Base-by-base conservation (phyloP, 345 rosid species). In the Syzygium aromaticum region DNA sequence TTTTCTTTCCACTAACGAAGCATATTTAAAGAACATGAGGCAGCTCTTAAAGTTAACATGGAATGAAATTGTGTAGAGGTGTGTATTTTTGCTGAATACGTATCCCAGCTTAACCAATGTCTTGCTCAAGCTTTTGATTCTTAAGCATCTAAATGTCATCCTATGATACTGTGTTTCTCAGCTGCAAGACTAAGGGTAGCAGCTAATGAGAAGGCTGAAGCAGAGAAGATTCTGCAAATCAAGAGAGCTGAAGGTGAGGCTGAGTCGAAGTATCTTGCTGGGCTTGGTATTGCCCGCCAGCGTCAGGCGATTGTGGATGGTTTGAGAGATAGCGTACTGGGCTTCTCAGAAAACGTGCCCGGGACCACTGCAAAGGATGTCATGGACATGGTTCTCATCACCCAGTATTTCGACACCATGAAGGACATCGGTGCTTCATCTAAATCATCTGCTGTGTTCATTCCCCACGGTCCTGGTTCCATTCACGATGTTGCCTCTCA, bases 171-270 rank as follows among this genome's bases (percentile, higher is more conserved):
- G 56, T 38, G 54, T 51, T 86, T 86, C 40, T 56, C 90, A 87
- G 90, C 90, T n/a, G 90, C 90, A 33, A 87, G 90, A 77, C 17
- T 89, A 85, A 89, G 90, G 67, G 17, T 87, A 49, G 90, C 90
- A 59, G 90, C 90, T 14, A 89, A 25, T 82, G 90, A 87, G 86
- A 89, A 89, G 86, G 90, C 90, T 54, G 90, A 89, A 52, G 90
- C 90, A 25, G 90, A 87, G 89, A 89, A 89, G 77, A 89, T 87
- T 83, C 64, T 87, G 38, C 89, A 89, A 83, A 89, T 89, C 87
- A 89, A 89, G 90, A 73, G 89, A 87, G 90, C 90, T 38, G 89
- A 89, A 85, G 90, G 90, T 30, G 90, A 89, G 52, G 90, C 90
- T 9, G 90, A 89, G 57, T 85, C 90, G 10, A 89, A 89, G 64